phyloP scores from a whole-genome alignment of 108 stramenopile species.

The Nitzschia putrida region DNA sequence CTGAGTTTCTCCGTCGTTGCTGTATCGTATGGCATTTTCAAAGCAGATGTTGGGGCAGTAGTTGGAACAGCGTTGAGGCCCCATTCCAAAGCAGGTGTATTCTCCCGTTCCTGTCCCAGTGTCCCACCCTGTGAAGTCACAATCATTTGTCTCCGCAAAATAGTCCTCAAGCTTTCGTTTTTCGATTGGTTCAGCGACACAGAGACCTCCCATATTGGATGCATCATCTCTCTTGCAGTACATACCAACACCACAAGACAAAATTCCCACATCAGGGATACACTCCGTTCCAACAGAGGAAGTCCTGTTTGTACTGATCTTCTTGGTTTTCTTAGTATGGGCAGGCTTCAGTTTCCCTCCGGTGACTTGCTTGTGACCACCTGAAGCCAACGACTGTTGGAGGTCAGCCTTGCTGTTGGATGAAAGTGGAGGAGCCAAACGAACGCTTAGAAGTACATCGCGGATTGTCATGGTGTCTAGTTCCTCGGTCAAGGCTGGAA shows the following conservation, averaged over 20 bases:
- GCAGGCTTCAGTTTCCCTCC: too few relatives aligned
- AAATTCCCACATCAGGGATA: conserved; percentile 22
- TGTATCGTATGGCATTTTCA: too few relatives aligned
- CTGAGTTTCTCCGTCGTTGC: neutral
- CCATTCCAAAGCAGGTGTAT: too few relatives aligned
- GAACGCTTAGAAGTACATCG: too few relatives aligned
- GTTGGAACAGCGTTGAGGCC: neutral
- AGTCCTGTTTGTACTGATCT: too few relatives aligned
- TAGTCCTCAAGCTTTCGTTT: too few relatives aligned
- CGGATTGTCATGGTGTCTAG: too few relatives aligned
- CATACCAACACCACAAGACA: conserved; percentile 14
- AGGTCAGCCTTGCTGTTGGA: too few relatives aligned
- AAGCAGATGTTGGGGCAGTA: conserved; percentile 5
- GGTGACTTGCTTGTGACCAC: too few relatives aligned
- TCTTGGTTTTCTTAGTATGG: too few relatives aligned
- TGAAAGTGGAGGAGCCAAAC: too few relatives aligned
- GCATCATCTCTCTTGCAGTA: conserved; percentile 9
- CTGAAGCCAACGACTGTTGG: too few relatives aligned
- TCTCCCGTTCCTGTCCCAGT: neutral
- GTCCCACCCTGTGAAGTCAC: conserved; percentile 1
- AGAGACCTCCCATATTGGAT: conserved; percentile 14
- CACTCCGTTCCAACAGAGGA: neutral
- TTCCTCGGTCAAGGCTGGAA: conserved; percentile 2
- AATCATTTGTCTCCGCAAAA: neutral
- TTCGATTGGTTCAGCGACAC: neutral